Evolutionary conservation across 208 protist genomes (phyloP).

Genomic region (Phytomonas francai): DNA sequence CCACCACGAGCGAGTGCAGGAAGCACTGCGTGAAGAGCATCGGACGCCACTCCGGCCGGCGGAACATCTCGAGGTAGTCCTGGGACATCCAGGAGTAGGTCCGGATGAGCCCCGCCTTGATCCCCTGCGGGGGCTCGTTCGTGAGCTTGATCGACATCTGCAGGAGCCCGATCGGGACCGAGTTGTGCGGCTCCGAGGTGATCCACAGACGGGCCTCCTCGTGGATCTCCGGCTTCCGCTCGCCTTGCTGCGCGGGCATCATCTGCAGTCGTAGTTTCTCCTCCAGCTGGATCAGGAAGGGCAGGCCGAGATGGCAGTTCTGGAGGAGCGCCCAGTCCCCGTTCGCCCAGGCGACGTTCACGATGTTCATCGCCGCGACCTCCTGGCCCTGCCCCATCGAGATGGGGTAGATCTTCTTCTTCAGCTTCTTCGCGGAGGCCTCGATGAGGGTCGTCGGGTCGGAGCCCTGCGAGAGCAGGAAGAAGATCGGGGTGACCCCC

Average conservation of each 20-base stretch:
- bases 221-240: slow-evolving; percentile 77
- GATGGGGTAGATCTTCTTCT: slow-evolving; percentile 93
- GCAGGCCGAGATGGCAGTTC: slow-evolving; percentile 95
- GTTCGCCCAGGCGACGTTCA: slow-evolving; percentile 72
- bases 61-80: slow-evolving; percentile 95
- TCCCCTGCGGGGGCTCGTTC: slow-evolving; percentile 96
- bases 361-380: slow-evolving; percentile 89
- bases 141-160: slow-evolving; percentile 98
- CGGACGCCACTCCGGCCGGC: slow-evolving; percentile 92
- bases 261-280: slow-evolving; percentile 79
- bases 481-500: slow-evolving; percentile 91
- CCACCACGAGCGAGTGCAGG: slow-evolving; percentile 95
- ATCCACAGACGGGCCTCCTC: slow-evolving; percentile 95
- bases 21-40: slow-evolving; percentile 97
- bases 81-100: slow-evolving; percentile 95
- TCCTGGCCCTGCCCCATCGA: slow-evolving; percentile 99
- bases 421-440: slow-evolving; percentile 91
- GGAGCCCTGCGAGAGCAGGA: slow-evolving; percentile 94
- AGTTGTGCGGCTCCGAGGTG: slow-evolving; percentile 91
- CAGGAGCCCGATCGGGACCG: slow-evolving; percentile 94
- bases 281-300: slow-evolving; percentile 89
- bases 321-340: slow-evolving; percentile 95
- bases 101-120: slow-evolving; percentile 94
- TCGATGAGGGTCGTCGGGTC: slow-evolving; percentile 95
- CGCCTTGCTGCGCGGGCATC: slow-evolving; percentile 56